Percentiles rank a stretch among this genome's conserved stretches.
These are phyloP conservation scores for Termitomyces sp. DNA, from an alignment of 768 basidiomycete genomes.

Conservation along the genomic window DNA sequence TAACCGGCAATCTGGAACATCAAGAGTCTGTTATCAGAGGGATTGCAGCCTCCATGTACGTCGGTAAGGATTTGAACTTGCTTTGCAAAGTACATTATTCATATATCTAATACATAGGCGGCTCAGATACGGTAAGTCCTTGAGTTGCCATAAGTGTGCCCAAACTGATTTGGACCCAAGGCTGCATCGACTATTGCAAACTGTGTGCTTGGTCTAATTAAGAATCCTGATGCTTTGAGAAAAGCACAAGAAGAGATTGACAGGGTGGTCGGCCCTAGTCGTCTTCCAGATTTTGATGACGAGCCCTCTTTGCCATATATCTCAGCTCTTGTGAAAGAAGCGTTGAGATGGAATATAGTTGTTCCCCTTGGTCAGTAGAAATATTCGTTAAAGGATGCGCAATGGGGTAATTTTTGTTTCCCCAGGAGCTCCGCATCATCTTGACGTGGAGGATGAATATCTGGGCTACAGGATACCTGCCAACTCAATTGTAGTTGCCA, in stretches of 20 bases:
- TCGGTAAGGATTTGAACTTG: not conserved
- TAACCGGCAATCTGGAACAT: not conserved
- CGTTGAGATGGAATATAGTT: constrained; percentile 18
- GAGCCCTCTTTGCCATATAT: constrained; percentile 24
- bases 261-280: constrained; percentile 19
- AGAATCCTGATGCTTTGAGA: not conserved
- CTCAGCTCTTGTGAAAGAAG: constrained; percentile 27
- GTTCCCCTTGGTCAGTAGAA: not conserved
- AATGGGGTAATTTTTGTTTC: not conserved
- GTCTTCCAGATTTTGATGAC: constrained; percentile 27
- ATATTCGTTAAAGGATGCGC: not conserved
- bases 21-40: not conserved
- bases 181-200: not conserved
- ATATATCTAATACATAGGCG: not conserved
- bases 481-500: not conserved
- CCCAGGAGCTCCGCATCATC: not conserved
- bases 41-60: not conserved
- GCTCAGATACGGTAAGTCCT: not conserved
- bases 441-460: not conserved
- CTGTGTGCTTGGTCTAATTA: not conserved
- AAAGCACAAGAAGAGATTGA: constrained; percentile 21
- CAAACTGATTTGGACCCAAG: not conserved
- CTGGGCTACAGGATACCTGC: not conserved
- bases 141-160: not conserved
- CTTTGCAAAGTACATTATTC: not conserved